Evolutionary conservation across 208 protist genomes (phyloP), one percentile per base, ranked within the genome.

Genomic region (Leptomonas seymouri): DNA sequence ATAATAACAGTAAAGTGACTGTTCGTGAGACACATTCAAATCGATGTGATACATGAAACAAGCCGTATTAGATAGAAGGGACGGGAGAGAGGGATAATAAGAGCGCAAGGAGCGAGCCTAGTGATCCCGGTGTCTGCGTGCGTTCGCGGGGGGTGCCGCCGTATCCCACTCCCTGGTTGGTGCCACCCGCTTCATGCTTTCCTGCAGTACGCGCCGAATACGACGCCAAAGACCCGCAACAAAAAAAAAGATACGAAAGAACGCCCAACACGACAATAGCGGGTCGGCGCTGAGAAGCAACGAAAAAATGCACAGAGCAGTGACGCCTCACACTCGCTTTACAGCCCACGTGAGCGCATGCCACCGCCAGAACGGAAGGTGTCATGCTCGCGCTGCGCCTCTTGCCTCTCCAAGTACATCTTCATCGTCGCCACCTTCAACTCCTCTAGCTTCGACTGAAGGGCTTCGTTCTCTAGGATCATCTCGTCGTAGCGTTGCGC

Each of bases 401-500:
- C 89, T 57, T 95, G 87, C 51, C 93, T 89, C 78, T 97, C 93
- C 16, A 93, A 73, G 62, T 87, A 95, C 74, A 90, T 87, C 70
- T 90, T 88, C 84, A 97, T 93, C n/a, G 90, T 91, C n/a, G 77
- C 81, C 30, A 97, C 88, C 87, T 97, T 97, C 36, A 97, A 78
- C 57, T 97, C 88, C 79, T 95, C 93, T 27, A 97, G 61, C 74
- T 95, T 87, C 25, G 85, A 84, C 55, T 82, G 68, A 39, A 97
- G 75, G 3, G 85, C 71, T 62, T 97, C 93, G 71, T 97, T 97
- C 65, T 97, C 90, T 20, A 97, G 71, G 54, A 97, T 94, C 87
- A 97, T 94, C 76, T 97, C 93, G 68, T 97, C 93, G 74, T 95
- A 97, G 41, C 89, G 86, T 70, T 97, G 93, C 23, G 87, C 90